Percentiles rank a stretch among this genome's conserved stretches.
phyloP scores from a whole-genome alignment of 2,329 filamentous ascomycete genomes.

The Zasmidium citrigriseum region DNA sequence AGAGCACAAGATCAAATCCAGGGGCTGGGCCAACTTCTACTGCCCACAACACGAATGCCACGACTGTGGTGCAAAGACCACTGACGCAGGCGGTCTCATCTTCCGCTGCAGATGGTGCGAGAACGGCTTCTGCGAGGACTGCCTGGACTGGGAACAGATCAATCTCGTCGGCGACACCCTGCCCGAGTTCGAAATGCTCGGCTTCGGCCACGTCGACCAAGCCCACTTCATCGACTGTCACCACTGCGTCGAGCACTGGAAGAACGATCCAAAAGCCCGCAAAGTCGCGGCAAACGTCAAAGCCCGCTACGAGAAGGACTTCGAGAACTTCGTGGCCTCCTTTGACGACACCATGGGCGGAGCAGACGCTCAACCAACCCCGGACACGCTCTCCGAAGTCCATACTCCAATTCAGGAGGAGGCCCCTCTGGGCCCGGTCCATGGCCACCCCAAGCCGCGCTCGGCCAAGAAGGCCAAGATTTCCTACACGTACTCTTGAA shows the following conservation, averaged over 20 bases:
- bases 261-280: constrained; percentile 25
- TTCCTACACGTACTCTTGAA: neutral
- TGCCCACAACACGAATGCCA: constrained; percentile 59
- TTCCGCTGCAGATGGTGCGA: constrained; percentile 59
- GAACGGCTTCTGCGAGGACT: constrained; percentile 60
- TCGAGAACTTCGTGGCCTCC: constrained; percentile 3
- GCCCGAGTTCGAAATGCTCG: constrained; percentile 54
- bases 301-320: constrained; percentile 14
- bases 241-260: constrained; percentile 43
- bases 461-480: constrained; percentile 10
- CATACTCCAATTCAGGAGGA: constrained; percentile 19
- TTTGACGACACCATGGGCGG: neutral
- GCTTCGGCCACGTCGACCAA: constrained; percentile 43
- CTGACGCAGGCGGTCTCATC: constrained; percentile 50
- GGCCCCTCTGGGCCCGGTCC: constrained; percentile 1
- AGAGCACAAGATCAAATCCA: constrained; percentile 44
- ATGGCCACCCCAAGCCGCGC: neutral
- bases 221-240: constrained; percentile 57
- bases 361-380: constrained; percentile 15
- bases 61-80: constrained; percentile 55
- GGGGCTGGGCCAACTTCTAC: constrained; percentile 47
- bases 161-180: constrained; percentile 55
- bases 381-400: constrained; percentile 23
- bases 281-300: constrained; percentile 14
- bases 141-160: constrained; percentile 55